These are phyloP conservation scores for Saccharomycopsis guyanensis DNA, from an alignment of 805 yeast species.

Conservation along the genomic window DNA sequence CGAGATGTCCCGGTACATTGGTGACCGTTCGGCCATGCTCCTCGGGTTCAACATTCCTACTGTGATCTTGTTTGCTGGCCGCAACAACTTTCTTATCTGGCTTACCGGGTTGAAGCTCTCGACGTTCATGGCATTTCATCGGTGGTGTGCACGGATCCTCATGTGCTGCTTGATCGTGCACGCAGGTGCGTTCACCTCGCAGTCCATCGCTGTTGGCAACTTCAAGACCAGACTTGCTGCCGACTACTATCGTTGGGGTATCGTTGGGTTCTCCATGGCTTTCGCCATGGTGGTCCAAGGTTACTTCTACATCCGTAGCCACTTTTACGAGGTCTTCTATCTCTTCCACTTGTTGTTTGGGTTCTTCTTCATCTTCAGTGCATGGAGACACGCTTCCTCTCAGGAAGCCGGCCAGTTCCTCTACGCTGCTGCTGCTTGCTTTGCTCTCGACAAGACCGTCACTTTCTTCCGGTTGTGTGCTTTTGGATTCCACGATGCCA, in stretches of 20 bases:
- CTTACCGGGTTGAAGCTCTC: constrained; percentile 58
- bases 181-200: constrained; percentile 29
- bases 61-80: constrained; percentile 55
- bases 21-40: constrained; percentile 31
- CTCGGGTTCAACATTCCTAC: constrained; percentile 42
- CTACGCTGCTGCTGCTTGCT: constrained; percentile 34
- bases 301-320: constrained; percentile 30
- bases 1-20: constrained; percentile 34
- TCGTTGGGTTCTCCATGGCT: constrained; percentile 29
- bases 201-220: constrained; percentile 2
- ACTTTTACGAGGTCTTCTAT: constrained; percentile 35
- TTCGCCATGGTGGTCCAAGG: constrained; percentile 32
- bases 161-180: constrained; percentile 34
- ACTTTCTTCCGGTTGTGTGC: constrained; percentile 25
- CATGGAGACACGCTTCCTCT: constrained; percentile 37
- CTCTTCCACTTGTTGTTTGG: constrained; percentile 36
- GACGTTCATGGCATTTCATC: constrained; percentile 60
- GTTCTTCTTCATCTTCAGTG: constrained; percentile 33
- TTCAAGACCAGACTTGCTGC: constrained; percentile 16
- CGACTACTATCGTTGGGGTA: constrained; percentile 28
- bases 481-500: constrained; percentile 27
- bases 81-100: constrained; percentile 59
- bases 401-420: constrained; percentile 30
- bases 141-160: constrained; percentile 45
- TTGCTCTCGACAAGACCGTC: constrained; percentile 37